These are phyloP conservation scores for Aspergillus sp. DNA, from an alignment of 2,329 filamentous ascomycete genomes.

Conservation along the genomic window DNA sequence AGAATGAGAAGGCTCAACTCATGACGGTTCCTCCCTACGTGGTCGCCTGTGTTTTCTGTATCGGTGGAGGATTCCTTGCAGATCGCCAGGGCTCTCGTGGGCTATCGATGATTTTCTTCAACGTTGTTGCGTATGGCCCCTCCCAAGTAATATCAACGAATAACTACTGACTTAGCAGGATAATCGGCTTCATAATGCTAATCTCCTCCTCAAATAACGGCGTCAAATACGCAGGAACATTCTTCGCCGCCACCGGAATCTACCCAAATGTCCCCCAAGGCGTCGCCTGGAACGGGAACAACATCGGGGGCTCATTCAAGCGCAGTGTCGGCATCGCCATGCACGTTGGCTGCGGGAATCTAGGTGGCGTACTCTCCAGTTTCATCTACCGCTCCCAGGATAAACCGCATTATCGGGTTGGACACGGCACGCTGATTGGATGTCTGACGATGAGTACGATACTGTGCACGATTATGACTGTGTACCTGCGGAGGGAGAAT, in stretches of 20 bases:
- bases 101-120: constrained; percentile 14
- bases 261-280: constrained; percentile 13
- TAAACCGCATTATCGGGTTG: neutral
- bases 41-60: constrained; percentile 9
- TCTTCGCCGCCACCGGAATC: constrained; percentile 14
- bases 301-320: constrained; percentile 12
- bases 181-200: constrained; percentile 15
- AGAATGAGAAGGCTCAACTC: constrained; percentile 10
- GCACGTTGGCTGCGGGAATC: constrained; percentile 13
- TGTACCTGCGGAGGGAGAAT: constrained; percentile 13
- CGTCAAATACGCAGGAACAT: constrained; percentile 13
- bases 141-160: too few species aligned
- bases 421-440: constrained; percentile 11
- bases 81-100: constrained; percentile 9
- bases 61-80: constrained; percentile 8
- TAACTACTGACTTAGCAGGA: neutral
- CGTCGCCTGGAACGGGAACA: constrained; percentile 15
- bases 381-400: constrained; percentile 11
- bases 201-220: constrained; percentile 7
- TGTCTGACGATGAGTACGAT: constrained; percentile 9
- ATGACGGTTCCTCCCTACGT: constrained; percentile 13
- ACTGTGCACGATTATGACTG: constrained; percentile 9
- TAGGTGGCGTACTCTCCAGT: constrained; percentile 8
- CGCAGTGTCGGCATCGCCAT: constrained; percentile 13
- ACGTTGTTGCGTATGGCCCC: constrained; percentile 10